Conservation (phyloP, 305 asterid species). For the Rubia peregrina region DNA sequence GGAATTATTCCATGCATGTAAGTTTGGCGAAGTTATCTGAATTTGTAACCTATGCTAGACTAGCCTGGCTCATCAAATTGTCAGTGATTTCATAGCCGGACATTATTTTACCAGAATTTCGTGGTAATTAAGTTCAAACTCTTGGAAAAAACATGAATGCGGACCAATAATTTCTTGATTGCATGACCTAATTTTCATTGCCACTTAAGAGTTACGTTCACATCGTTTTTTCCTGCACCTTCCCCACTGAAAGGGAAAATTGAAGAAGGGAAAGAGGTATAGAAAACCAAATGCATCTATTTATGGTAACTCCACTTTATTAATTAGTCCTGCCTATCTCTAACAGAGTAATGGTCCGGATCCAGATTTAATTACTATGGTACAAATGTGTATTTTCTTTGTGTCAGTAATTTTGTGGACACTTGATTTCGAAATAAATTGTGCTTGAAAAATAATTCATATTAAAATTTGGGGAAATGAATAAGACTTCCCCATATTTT, state of each 20-base stretch:
- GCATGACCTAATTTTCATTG: neutral
- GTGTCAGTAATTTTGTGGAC: neutral
- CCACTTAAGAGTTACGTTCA: neutral
- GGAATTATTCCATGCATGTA: constrained; percentile 9
- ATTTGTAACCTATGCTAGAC: neutral
- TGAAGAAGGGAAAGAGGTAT: neutral
- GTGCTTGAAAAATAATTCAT: too few species aligned
- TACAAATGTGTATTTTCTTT: neutral
- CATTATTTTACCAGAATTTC: neutral
- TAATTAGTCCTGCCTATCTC: neutral
- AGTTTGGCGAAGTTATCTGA: neutral
- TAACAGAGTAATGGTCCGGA: neutral
- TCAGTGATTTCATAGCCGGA: neutral
- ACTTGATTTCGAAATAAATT: neutral
- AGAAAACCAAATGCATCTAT: neutral
- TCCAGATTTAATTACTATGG: neutral
- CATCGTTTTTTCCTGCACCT: neutral
- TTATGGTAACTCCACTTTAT: neutral
- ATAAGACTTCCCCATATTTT: neutral
- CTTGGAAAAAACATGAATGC: neutral
- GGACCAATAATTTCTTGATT: neutral
- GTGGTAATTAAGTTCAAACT: neutral
- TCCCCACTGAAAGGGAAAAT: neutral
- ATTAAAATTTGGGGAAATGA: neutral
- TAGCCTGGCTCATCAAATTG: neutral